Conservation (phyloP, 179 eudicot genomes). For the Sideroxylon spinosum region DNA sequence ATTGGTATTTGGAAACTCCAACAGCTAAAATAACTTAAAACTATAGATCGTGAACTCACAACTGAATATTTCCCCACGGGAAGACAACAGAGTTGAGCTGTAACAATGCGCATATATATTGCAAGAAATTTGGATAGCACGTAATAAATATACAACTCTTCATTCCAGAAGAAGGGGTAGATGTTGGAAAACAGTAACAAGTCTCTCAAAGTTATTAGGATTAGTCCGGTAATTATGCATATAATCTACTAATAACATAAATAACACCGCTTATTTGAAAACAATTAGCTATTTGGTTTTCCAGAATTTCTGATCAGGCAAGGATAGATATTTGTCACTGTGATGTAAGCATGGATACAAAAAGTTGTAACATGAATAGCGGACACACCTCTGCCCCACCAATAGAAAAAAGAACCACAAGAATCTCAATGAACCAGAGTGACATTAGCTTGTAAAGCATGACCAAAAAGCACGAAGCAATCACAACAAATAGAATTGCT, state of each 20-base stretch:
- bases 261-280: neutral
- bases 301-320: neutral
- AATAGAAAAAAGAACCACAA: conserved; percentile 85
- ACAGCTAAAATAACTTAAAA: neutral
- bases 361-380: neutral
- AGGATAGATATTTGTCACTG: neutral
- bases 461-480: conserved; percentile 86
- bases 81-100: neutral
- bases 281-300: neutral
- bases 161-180: neutral
- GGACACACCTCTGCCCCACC: conserved; percentile 88
- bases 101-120: neutral
- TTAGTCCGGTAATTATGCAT: neutral
- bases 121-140: conserved; percentile 11
- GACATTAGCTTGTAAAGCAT: conserved; percentile 98
- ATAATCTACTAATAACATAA: neutral
- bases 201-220: neutral
- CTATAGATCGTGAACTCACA: neutral
- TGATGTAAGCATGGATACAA: neutral
- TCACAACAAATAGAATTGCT: conserved; percentile 77
- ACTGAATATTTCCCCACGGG: neutral
- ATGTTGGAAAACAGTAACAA: conserved; percentile 10
- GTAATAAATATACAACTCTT: neutral
- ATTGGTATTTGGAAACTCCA: neutral
- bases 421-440: conserved; percentile 76